Evolutionary conservation across 1,284 basidiomycete genomes (phyloP), one percentile per base, ranked within the genome.

Genomic region (Ustilago bromivora): DNA sequence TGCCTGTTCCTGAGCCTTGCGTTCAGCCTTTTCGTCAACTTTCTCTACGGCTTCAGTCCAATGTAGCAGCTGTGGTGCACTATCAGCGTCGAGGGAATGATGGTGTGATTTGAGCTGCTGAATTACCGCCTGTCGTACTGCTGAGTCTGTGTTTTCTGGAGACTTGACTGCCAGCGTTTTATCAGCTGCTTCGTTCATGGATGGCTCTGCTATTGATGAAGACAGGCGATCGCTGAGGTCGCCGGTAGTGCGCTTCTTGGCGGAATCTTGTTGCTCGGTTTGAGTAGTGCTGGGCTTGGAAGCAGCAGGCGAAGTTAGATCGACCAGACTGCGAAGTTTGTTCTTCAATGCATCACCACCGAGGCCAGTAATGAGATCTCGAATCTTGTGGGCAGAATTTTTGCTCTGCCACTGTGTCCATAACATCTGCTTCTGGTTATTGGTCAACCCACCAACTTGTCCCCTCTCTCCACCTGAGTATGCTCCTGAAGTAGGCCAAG

Each of bases 391-490:
- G 12, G 62, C 55, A 36, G 66, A 58, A 40, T 71, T 64, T 58
- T 75, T 71, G 55, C 54, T 28, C 59, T 72, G 64, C 78, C 78
- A 82, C 38, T 69, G 52, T 13, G 61, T 43, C 68, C 66, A 78
- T 3, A 80, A 38, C 68, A 66, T 65, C 53, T 78, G 71, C 72
- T 84, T 83, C 57, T 86, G 84, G 28, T 72, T 72, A 64, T 81
- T 79, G 23, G 84, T 84, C 65, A 84, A 54, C 2, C 75, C 77
- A 13, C 83, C 84, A 7, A 72, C 67, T n/a, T 49, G 55, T 2
- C 74, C 71, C 13, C 66, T 57, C 59, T 85, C 84, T 38, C 84
- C 84, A 54, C 84, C 84, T 0, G 72, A 47, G 61, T 85, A 85
- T 34, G 34, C 34, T 2, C 59, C 67, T 19, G 70, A 69, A 5